Percentiles rank a stretch among this genome's conserved stretches.
phyloP scores from a whole-genome alignment of 176 grass and related monocot species.

The Oryza coarctata region DNA sequence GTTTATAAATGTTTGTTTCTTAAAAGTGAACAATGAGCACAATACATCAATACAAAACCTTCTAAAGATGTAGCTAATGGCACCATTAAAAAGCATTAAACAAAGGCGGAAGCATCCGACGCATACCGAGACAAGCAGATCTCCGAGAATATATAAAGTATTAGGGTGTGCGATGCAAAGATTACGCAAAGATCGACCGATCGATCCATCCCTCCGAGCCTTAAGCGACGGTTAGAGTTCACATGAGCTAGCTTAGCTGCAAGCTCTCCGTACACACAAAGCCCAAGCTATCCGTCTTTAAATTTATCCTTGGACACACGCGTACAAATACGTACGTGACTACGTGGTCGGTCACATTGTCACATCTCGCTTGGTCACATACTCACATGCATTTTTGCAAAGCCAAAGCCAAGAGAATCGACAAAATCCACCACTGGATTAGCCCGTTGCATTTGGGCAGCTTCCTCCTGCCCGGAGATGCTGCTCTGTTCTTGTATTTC shows the following conservation, averaged over 20 bases:
- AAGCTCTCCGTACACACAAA: not conserved
- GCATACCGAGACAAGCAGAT: not conserved
- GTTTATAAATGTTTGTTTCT: not conserved
- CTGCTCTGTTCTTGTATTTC: not conserved
- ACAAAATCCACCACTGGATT: not conserved
- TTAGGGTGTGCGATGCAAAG: not conserved
- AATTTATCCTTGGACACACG: not conserved
- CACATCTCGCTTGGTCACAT: slow-evolving; percentile 2
- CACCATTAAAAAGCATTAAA: not conserved
- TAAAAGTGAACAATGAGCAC: not conserved
- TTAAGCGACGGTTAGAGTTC: not conserved
- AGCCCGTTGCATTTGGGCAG: slow-evolving; percentile 24
- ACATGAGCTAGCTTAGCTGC: not conserved
- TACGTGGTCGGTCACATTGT: slow-evolving; percentile 23
- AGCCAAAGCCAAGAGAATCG: slow-evolving; percentile 25
- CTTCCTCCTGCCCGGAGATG: not conserved
- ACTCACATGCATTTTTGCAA: not conserved
- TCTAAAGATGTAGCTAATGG: not conserved
- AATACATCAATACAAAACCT: not conserved
- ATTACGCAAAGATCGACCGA: not conserved
- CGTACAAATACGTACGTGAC: not conserved
- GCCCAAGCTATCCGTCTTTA: not conserved
- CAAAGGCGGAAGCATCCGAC: not conserved
- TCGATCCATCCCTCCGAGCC: not conserved
- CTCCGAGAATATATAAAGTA: not conserved